These are phyloP conservation scores for Rhododendron molle DNA, from an alignment of 148 eudicot species.

Conservation along the genomic window DNA sequence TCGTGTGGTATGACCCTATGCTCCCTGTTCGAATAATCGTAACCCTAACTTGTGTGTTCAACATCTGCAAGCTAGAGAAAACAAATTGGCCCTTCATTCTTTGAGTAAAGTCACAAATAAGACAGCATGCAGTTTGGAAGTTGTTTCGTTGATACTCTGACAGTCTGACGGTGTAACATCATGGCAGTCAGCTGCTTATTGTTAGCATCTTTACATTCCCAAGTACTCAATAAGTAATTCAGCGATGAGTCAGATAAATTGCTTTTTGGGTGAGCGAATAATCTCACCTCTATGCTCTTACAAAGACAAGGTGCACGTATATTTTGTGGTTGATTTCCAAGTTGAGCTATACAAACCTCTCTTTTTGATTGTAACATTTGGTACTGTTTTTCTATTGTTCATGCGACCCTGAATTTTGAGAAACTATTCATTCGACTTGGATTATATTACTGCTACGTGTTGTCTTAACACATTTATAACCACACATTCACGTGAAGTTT, in stretches of 20 bases:
- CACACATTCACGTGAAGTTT: no score
- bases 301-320: background rate
- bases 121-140: background rate
- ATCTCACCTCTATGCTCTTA: background rate
- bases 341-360: background rate
- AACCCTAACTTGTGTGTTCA: background rate
- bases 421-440: no score
- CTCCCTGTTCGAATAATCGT: background rate
- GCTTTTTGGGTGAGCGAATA: background rate
- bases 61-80: constrained; percentile 35
- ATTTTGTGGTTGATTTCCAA: background rate
- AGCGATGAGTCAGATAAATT: no score
- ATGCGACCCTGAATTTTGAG: no score
- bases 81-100: background rate
- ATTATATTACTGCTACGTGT: no score
- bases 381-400: no score
- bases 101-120: background rate
- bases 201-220: background rate
- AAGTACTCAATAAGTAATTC: no score
- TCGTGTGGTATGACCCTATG: background rate
- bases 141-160: no score
- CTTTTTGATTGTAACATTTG: background rate
- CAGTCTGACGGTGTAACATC: background rate
- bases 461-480: no score
- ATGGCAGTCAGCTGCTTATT: background rate